Base-by-base conservation (phyloP, 768 basidiomycete species). In the Coprinopsis cinerea region DNA sequence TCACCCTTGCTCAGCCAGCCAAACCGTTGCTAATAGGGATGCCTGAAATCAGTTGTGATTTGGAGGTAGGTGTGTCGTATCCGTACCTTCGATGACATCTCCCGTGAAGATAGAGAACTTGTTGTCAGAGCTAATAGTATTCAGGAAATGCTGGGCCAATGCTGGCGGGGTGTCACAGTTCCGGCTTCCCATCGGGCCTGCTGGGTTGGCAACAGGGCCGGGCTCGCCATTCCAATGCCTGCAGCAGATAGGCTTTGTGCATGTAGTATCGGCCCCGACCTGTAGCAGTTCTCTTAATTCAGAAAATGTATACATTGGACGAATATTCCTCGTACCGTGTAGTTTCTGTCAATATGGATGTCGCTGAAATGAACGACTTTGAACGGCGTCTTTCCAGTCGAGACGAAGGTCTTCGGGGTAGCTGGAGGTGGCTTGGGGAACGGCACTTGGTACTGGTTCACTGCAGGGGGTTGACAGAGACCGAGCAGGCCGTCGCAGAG, bases 211-310 rank as follows among this genome's bases (percentile, higher is more conserved):
- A 20, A 74, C 61, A 1, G 74, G 63, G 0, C 66, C 62, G 5
- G 57, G 60, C 44, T 67, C 61, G 44, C 74, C 74, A 1, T 69
- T 59, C 52, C 70, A 81, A 36, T 74, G 67, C 45, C 81, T 69
- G 59, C 82, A 83, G 59, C 82, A 83, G 15, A 84, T 76, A 1
- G 76, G 76, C 57, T 81, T 81, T n/a, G 74, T 75, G 63, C 82
- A 84, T 35, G 73, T 70, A 1, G 73, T 73, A 25, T 82, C 77
- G 3, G 79, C 58, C 14, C 79, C 81, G 24, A 68, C 53, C 80
- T 81, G 43, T 18, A 52, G 26, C n/a, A 18, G 22, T n/a, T 49
- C 15, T 26, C n/a, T n/a, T 51, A 2, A 37, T 30, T 18, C 42
- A 37, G 26, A 30, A 32, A 32, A 37, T 23, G 39, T 15, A 20